Evolutionary conservation across 2,329 filamentous ascomycete species (phyloP).

Genomic region (Ceratocystis ficicola): DNA sequence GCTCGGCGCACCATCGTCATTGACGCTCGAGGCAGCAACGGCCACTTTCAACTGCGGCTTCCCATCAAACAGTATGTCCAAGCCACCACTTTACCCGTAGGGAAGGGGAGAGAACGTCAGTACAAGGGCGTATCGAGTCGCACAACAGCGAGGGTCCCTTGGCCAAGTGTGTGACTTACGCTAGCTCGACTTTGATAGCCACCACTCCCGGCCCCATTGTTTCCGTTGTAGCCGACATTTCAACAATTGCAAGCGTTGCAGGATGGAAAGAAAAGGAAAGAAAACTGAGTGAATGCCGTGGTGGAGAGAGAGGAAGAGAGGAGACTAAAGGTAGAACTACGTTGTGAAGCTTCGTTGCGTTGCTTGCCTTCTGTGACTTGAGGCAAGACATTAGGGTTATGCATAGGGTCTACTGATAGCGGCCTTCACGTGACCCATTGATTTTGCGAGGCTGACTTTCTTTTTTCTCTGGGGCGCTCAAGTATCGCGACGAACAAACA

Average conservation of each 20-base stretch:
- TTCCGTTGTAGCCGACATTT: neutral
- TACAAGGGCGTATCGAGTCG: neutral
- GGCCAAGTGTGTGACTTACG: slow-evolving; percentile 30
- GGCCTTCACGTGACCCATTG: neutral
- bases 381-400: neutral
- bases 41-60: slow-evolving; percentile 58
- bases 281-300: no score
- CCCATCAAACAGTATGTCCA: slow-evolving; percentile 88
- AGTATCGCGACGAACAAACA: neutral
- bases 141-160: neutral
- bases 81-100: slow-evolving; percentile 53
- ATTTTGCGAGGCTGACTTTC: neutral
- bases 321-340: neutral
- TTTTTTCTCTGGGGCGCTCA: neutral
- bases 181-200: slow-evolving; percentile 60
- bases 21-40: slow-evolving; percentile 50
- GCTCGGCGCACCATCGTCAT: slow-evolving; percentile 35
- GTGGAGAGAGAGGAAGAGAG: no score
- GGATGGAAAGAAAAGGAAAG: neutral
- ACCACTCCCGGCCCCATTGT: slow-evolving; percentile 30
- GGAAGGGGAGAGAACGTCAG: neutral
- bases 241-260: neutral
- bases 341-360: neutral
- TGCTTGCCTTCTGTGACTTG: neutral
- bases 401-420: neutral